Evolutionary conservation across 1,139 yeast genomes (phyloP).

Genomic region (Candida sanyaensis): DNA sequence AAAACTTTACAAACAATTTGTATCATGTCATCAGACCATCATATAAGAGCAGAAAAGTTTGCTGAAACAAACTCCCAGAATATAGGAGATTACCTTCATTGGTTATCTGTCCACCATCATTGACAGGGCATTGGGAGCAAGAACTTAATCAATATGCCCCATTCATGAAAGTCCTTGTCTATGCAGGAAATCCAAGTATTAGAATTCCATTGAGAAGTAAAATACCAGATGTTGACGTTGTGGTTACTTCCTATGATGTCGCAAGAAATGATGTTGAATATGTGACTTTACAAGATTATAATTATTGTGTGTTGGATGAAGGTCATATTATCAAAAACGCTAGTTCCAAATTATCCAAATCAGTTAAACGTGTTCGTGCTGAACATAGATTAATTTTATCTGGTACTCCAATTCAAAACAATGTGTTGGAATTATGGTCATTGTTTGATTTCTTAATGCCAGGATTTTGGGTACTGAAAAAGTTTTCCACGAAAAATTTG

Average conservation of each 20-base stretch:
- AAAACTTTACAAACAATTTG: slow-evolving; percentile 97
- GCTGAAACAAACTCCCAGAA: slow-evolving; percentile 63
- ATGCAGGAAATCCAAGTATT: slow-evolving; percentile 89
- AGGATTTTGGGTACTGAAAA: slow-evolving; percentile 96
- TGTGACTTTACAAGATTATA: slow-evolving; percentile 66
- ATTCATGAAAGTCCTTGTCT: slow-evolving; percentile 75
- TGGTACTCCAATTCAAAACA: slow-evolving; percentile 98
- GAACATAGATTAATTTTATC: slow-evolving; percentile 89
- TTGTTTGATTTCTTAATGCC: slow-evolving; percentile 98
- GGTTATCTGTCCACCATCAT: slow-evolving; percentile 93
- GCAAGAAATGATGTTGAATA: slow-evolving; percentile 85
- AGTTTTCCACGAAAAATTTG: slow-evolving; percentile 90
- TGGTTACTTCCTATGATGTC: slow-evolving; percentile 95
- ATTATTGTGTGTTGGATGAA: slow-evolving; percentile 95
- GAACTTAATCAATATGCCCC: slow-evolving; percentile 92
- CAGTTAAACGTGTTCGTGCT: slow-evolving; percentile 80
- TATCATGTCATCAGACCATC: slow-evolving; percentile 95
- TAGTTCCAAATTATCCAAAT: slow-evolving; percentile 80
- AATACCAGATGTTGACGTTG: slow-evolving; percentile 69
- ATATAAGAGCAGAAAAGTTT: slow-evolving; percentile 73
- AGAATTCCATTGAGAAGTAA: slow-evolving; percentile 58
- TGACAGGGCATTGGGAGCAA: slow-evolving; percentile 99
- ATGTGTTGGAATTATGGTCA: slow-evolving; percentile 96
- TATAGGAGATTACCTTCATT: slow-evolving; percentile 78
- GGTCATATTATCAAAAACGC: slow-evolving; percentile 97